Conservation (phyloP, 306 rosid genomes). For the Medicago arabica region DNA sequence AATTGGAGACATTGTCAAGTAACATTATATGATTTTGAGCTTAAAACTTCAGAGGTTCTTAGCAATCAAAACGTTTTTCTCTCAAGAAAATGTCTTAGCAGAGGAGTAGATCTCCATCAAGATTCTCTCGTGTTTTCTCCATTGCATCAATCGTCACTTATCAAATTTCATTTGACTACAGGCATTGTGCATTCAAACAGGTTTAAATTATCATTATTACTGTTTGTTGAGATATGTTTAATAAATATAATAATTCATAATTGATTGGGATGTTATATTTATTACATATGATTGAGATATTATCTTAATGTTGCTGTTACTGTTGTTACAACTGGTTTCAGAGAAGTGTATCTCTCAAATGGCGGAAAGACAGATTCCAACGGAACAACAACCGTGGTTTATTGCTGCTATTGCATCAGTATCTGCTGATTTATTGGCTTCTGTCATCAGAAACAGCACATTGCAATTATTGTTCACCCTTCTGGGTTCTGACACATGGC, state of each 20-base stretch:
- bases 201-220: not conserved
- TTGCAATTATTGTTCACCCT: conserved; percentile 48
- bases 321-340: not conserved
- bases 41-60: not conserved
- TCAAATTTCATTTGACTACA: not conserved
- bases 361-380: conserved; percentile 19
- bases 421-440: conserved; percentile 17
- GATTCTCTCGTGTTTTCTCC: not conserved
- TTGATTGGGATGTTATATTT: not conserved
- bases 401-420: not conserved
- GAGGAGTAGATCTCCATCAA: not conserved
- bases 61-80: not conserved
- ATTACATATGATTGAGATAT: too few species aligned
- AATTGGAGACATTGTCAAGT: conserved; percentile 34
- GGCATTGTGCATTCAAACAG: not conserved
- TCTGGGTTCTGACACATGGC: conserved; percentile 39
- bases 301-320: too few species aligned
- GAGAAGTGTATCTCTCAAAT: not conserved
- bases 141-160: too few species aligned
- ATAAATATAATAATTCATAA: not conserved
- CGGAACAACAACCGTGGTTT: not conserved
- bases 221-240: not conserved
- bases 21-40: conserved; percentile 11
- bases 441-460: conserved; percentile 51
- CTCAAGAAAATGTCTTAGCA: not conserved